Conservation (phyloP, 495 filamentous ascomycete species). For the Penicillium coprophilum region DNA sequence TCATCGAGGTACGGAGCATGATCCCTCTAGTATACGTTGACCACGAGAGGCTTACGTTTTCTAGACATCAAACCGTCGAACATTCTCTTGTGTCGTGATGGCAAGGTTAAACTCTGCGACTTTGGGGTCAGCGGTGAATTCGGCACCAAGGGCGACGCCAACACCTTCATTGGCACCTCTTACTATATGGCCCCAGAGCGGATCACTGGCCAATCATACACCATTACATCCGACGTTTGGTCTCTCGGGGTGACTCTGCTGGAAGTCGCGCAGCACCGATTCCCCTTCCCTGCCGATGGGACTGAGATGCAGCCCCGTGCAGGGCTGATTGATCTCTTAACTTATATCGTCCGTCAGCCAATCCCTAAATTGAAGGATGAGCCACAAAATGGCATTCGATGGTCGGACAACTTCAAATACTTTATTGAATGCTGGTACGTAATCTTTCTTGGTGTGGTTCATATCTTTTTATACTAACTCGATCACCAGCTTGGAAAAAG, state of each 20-base stretch:
- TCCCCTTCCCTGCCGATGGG: slow-evolving; percentile 95
- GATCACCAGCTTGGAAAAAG: slow-evolving; percentile 79
- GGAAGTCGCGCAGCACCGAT: slow-evolving; percentile 96
- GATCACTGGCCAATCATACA: slow-evolving; percentile 95
- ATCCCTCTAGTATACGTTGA: neutral
- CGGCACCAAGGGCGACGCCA: slow-evolving; percentile 96
- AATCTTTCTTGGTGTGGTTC: neutral
- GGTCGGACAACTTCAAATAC: slow-evolving; percentile 97
- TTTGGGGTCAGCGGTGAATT: slow-evolving; percentile 98
- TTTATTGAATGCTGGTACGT: slow-evolving; percentile 99
- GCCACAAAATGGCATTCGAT: slow-evolving; percentile 72
- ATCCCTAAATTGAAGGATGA: slow-evolving; percentile 97
- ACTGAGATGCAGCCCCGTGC: slow-evolving; percentile 87
- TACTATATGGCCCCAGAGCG: slow-evolving; percentile 99
- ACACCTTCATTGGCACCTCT: slow-evolving; percentile 97
- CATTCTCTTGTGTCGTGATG: slow-evolving; percentile 88
- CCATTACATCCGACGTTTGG: slow-evolving; percentile 98
- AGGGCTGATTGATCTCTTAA: slow-evolving; percentile 89
- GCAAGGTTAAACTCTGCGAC: slow-evolving; percentile 96
- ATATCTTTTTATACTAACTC: slow-evolving; percentile 6
- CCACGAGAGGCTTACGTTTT: slow-evolving; percentile 1
- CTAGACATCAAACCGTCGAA: slow-evolving; percentile 96
- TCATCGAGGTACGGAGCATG: slow-evolving; percentile 62
- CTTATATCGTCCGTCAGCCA: slow-evolving; percentile 94
- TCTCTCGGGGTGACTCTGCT: slow-evolving; percentile 92